These are phyloP conservation scores for Bondarzewia mesenterica DNA, from an alignment of 1,284 basidiomycete genomes.

Conservation along the genomic window DNA sequence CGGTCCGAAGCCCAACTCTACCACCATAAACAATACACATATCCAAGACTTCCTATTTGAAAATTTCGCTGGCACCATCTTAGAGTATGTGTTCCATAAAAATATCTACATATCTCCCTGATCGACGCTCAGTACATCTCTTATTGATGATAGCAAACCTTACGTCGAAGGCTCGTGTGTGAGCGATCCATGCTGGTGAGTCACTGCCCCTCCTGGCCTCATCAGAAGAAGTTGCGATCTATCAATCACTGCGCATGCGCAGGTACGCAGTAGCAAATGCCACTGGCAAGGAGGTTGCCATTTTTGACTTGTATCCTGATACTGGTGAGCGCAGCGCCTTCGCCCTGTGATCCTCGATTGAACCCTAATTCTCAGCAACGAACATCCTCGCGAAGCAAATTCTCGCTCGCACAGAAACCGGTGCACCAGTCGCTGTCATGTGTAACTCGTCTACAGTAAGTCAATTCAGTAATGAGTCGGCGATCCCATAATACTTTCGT, in stretches of 20 bases:
- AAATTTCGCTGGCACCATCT: slow-evolving; percentile 41
- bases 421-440: slow-evolving; percentile 38
- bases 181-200: slow-evolving; percentile 47
- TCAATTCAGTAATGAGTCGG: too few species aligned
- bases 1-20: slow-evolving; percentile 37
- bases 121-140: background rate
- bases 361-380: slow-evolving; percentile 21
- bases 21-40: slow-evolving; percentile 42
- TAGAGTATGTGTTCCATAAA: slow-evolving; percentile 33
- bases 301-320: slow-evolving; percentile 47
- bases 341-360: background rate
- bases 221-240: background rate
- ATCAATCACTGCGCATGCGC: background rate
- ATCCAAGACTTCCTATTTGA: slow-evolving; percentile 49
- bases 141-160: background rate
- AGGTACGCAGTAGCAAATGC: slow-evolving; percentile 40
- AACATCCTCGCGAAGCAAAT: slow-evolving; percentile 44
- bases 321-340: slow-evolving; percentile 29
- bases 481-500: background rate
- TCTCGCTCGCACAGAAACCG: slow-evolving; percentile 34
- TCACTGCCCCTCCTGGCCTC: too few species aligned
- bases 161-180: slow-evolving; percentile 48
- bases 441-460: slow-evolving; percentile 44
- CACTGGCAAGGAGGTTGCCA: slow-evolving; percentile 51
- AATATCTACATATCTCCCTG: background rate